Conservation (phyloP, 2,329 filamentous ascomycete genomes). For the Diplodia corticola region DNA sequence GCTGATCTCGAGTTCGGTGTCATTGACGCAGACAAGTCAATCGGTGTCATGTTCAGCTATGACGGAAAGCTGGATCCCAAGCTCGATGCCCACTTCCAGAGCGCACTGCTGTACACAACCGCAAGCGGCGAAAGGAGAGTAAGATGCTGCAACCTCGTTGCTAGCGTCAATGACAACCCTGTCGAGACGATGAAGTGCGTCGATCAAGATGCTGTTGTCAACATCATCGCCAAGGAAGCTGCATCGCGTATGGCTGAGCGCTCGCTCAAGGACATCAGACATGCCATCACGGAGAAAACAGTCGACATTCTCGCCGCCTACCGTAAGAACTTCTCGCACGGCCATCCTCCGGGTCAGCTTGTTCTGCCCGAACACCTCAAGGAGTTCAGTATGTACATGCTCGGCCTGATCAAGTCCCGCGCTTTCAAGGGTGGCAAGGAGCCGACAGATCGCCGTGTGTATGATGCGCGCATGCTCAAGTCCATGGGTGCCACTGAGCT, state of each 20-base stretch:
- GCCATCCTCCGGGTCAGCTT: slow-evolving; percentile 85
- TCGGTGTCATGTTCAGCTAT: slow-evolving; percentile 89
- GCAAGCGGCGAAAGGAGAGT: slow-evolving; percentile 86
- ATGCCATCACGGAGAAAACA: slow-evolving; percentile 81
- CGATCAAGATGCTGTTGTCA: slow-evolving; percentile 90
- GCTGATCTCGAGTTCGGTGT: slow-evolving; percentile 92
- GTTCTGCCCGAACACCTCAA: slow-evolving; percentile 95
- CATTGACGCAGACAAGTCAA: slow-evolving; percentile 89
- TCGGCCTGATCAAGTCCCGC: slow-evolving; percentile 83
- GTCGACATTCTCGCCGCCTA: slow-evolving; percentile 91
- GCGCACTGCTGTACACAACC: slow-evolving; percentile 90
- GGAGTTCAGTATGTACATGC: slow-evolving; percentile 94
- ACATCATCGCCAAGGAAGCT: slow-evolving; percentile 89
- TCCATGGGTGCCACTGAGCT: slow-evolving; percentile 84
- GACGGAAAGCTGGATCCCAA: slow-evolving; percentile 97
- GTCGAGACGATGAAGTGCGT: slow-evolving; percentile 87
- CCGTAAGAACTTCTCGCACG: slow-evolving; percentile 85
- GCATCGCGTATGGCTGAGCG: slow-evolving; percentile 79
- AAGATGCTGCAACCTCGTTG: slow-evolving; percentile 89
- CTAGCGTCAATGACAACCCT: slow-evolving; percentile 82
- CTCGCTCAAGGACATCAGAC: slow-evolving; percentile 80
- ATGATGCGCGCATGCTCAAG: slow-evolving; percentile 88
- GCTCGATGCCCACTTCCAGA: slow-evolving; percentile 96
- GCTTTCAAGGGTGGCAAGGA: slow-evolving; percentile 92
- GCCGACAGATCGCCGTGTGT: slow-evolving; percentile 83